Conservation (phyloP, 768 basidiomycete species). For the Crepidotus variabilis region DNA sequence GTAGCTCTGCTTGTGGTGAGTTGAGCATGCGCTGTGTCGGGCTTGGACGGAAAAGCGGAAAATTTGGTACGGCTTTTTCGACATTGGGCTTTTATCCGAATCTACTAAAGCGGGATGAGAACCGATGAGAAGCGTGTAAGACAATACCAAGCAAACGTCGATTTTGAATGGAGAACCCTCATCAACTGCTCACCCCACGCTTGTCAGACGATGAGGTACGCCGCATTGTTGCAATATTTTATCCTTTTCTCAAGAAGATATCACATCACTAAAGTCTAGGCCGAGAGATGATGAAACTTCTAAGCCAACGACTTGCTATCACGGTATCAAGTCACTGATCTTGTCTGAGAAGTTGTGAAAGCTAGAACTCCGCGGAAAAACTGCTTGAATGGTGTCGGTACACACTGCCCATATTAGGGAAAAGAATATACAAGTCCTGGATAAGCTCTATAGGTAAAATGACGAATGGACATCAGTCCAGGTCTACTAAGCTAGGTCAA, state of each 20-base stretch:
- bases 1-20: background rate
- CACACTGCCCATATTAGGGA: background rate
- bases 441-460: background rate
- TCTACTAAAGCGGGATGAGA: background rate
- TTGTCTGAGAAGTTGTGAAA: background rate
- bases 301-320: background rate
- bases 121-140: background rate
- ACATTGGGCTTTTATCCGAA: background rate
- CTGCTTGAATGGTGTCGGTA: background rate
- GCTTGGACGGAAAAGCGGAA: background rate
- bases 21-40: background rate
- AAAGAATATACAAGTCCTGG: background rate
- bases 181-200: background rate
- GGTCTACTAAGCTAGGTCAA: no score
- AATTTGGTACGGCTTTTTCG: background rate
- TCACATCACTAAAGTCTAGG: background rate
- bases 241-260: background rate
- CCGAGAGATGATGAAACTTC: background rate
- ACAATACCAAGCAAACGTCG: background rate
- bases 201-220: background rate
- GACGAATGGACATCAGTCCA: no score
- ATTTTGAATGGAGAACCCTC: background rate
- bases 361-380: no score
- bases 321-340: background rate
- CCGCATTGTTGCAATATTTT: background rate